Percentiles rank a stretch among this genome's conserved stretches.
Evolutionary conservation across 345 rosid genomes (phyloP).

Genomic region (Fremontodendron californicum): DNA sequence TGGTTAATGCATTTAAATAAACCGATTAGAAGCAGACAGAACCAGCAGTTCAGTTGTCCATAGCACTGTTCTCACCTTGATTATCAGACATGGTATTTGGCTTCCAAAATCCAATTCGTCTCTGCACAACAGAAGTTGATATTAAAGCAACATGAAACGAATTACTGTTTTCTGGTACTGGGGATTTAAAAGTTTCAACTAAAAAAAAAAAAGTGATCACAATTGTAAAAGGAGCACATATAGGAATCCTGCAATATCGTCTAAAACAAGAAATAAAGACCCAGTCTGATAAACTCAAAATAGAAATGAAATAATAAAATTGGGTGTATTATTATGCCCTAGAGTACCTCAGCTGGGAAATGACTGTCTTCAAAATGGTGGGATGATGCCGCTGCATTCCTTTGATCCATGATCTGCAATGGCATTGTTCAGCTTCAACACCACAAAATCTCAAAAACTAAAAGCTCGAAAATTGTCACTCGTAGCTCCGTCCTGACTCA

Average conservation of each 20-base stretch:
- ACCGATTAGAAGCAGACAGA: not conserved
- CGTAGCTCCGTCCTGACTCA: constrained; percentile 21
- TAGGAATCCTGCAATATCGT: not conserved
- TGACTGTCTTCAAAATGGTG: constrained; percentile 42
- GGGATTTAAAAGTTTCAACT: not conserved
- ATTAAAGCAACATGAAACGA: not conserved
- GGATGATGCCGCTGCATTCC: constrained; percentile 41
- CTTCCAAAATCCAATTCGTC: constrained; percentile 64
- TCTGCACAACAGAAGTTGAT: constrained; percentile 42
- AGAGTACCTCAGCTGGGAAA: constrained; percentile 49
- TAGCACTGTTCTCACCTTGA: constrained; percentile 43
- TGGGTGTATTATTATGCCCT: not conserved
- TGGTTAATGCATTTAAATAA: not conserved
- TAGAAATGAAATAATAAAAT: constrained; percentile 5
- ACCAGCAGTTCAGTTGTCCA: constrained; percentile 15
- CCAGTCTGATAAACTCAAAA: not conserved
- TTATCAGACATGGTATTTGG: constrained; percentile 43
- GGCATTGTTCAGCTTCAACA: constrained; percentile 44
- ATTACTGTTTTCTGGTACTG: not conserved
- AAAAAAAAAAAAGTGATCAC: not conserved
- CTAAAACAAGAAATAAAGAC: not conserved
- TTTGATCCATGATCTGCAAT: constrained; percentile 60
- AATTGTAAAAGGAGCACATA: not conserved
- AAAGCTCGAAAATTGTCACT: constrained; percentile 16
- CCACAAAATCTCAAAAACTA: constrained; percentile 18